Base-by-base conservation (phyloP, 1,284 basidiomycete species). In the Cryptococcus maquisensis region DNA sequence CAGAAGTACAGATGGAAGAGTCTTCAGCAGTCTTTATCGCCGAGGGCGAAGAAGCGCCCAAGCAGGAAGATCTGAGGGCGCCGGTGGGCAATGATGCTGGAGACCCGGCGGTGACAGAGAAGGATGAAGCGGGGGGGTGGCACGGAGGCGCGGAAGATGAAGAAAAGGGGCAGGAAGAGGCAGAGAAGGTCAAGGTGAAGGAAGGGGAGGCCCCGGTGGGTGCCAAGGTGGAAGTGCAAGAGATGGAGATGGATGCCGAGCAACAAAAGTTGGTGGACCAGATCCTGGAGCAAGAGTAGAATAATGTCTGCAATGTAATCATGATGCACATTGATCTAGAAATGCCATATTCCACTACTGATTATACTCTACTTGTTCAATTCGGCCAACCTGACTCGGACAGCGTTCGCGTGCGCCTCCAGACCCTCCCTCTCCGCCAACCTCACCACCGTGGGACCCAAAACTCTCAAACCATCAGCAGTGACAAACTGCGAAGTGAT, bases 401-500 rank as follows among this genome's bases (percentile, higher is more conserved):
- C 76, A 20, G 76, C 76, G 60, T 78, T 78, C 9, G 94, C 95
- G 76, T 99, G 96, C 28, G 92, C 96, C 67, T 91, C 86, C 16
- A 99, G 77, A 5, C 93, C 93, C 79, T 99, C 96, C 66, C 92
- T 89, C 70, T 96, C 91, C 2, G 96, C 96, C 28, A 99, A 78
- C 16, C 86, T 89, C 23, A 85, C 87, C 5, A 98, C 96, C 13
- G 90, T 81, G 9, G 95, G 94, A 3, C 96, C 96, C 21, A 99
- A 81, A 3, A 72, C 79, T 62, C 80, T 79, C 51, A 99, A 79
- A 6, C 96, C 96, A 18, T 84, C 84, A 15, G 80, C 75, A 4
- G 91, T 90, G 26, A 98, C 83, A 68, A 93, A 87, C 74, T 98
- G 96, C 8, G 89, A 90, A 6, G 96, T 99, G 69, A 98, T 97